Conservation (phyloP, 163 green algal species). For the Volvox carteri region DNA sequence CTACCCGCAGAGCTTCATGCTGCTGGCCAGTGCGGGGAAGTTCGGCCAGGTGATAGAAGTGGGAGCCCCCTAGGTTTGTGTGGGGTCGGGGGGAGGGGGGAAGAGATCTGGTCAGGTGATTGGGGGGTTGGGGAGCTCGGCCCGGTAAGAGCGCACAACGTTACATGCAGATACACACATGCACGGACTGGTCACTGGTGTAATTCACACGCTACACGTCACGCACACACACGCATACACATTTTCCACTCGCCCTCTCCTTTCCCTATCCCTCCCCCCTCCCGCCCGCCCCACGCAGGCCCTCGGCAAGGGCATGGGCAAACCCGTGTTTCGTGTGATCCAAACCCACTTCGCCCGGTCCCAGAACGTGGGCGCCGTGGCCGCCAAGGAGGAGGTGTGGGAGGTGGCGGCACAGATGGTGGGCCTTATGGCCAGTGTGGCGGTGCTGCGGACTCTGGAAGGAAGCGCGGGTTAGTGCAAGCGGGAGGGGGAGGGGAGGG, state of each 20-base stretch:
- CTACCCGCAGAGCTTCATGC: slow-evolving; percentile 76
- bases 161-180: too few relatives aligned
- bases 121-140: too few relatives aligned
- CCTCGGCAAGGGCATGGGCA: slow-evolving; percentile 85
- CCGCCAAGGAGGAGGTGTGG: slow-evolving; percentile 89
- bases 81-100: slow-evolving; percentile 50
- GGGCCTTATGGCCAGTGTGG: slow-evolving; percentile 74
- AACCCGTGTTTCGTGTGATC: slow-evolving; percentile 88
- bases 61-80: background rate
- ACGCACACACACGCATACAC: too few relatives aligned
- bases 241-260: too few relatives aligned
- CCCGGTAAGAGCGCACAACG: too few relatives aligned
- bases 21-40: slow-evolving; percentile 41
- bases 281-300: slow-evolving; percentile 69
- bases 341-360: slow-evolving; percentile 87
- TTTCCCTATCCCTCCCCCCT: slow-evolving; percentile 12
- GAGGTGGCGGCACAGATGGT: slow-evolving; percentile 70
- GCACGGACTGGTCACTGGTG: too few relatives aligned
- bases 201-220: too few relatives aligned
- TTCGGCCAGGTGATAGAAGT: slow-evolving; percentile 35
- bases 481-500: background rate
- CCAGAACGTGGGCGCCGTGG: slow-evolving; percentile 90
- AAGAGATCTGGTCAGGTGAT: too few relatives aligned
- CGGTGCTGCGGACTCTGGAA: slow-evolving; percentile 75
- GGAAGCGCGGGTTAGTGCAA: slow-evolving; percentile 39